A percentile compares a stretch with the other conserved stretches of the same genome.
These are phyloP conservation scores for Boletellus dicymbophilus DNA, from an alignment of 1,284 basidiomycete genomes.

Conservation along the genomic window DNA sequence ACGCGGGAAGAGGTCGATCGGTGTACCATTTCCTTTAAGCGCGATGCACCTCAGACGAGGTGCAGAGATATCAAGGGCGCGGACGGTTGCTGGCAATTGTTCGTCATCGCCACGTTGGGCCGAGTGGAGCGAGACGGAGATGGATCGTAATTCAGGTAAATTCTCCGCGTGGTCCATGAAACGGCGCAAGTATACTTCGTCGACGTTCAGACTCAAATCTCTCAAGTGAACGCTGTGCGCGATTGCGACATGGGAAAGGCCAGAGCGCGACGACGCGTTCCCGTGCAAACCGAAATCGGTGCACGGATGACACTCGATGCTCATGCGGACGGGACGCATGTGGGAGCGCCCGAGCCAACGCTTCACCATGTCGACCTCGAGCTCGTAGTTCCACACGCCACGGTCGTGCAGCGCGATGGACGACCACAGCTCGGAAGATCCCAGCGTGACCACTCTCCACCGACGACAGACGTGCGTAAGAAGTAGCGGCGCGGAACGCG, in stretches of 20 bases:
- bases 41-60: conserved; percentile 18
- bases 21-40: conserved; percentile 15
- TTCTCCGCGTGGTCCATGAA: conserved; percentile 17
- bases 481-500: conserved; percentile 24
- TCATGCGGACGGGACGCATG: conserved; percentile 25
- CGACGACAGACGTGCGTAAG: conserved; percentile 34
- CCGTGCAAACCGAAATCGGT: conserved; percentile 20
- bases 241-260: conserved; percentile 21
- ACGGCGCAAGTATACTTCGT: conserved; percentile 17
- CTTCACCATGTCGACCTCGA: conserved; percentile 27
- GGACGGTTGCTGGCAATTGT: neutral
- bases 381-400: conserved; percentile 30
- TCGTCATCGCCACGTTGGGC: conserved; percentile 9
- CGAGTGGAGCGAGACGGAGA: conserved; percentile 18
- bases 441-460: conserved; percentile 28
- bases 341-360: conserved; percentile 22
- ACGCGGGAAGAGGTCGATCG: conserved; percentile 18
- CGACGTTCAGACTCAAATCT: conserved; percentile 21
- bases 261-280: conserved; percentile 11
- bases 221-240: conserved; percentile 22
- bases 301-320: conserved; percentile 19
- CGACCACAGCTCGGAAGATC: conserved; percentile 32
- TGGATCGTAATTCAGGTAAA: conserved; percentile 15
- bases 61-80: conserved; percentile 5
- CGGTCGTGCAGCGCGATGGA: conserved; percentile 27